These are phyloP conservation scores for Rhizophagus clarus DNA, from an alignment of 192 early-diverging fungal species.

Conservation along the genomic window DNA sequence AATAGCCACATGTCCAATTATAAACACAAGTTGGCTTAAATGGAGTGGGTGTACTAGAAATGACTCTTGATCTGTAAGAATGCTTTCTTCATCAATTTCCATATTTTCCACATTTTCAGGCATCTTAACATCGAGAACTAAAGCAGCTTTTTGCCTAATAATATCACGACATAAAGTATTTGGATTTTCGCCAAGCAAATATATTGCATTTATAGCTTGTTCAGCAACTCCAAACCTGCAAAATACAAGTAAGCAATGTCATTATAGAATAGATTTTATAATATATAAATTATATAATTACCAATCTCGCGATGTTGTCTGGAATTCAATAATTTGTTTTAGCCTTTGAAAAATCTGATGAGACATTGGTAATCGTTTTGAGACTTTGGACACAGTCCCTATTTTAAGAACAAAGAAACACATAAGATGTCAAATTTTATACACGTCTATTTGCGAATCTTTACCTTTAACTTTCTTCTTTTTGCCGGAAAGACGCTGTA, in stretches of 20 bases:
- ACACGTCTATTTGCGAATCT: conserved; percentile 44
- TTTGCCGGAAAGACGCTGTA: conserved; percentile 76
- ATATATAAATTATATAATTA: conserved; percentile 26
- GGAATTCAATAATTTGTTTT: conserved; percentile 49
- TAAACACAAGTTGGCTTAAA: conserved; percentile 85
- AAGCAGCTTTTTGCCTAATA: conserved; percentile 65
- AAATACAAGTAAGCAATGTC: neutral
- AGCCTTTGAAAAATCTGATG: conserved; percentile 60
- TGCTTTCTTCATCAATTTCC: conserved; percentile 37
- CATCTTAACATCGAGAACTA: conserved; percentile 59
- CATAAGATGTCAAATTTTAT: conserved; percentile 4
- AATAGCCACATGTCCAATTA: conserved; percentile 94
- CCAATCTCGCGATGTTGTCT: conserved; percentile 55
- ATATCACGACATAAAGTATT: conserved; percentile 79
- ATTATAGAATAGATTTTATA: conserved; percentile 18
- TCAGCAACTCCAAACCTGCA: conserved; percentile 90
- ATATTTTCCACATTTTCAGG: conserved; percentile 37
- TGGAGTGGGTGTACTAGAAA: conserved; percentile 47
- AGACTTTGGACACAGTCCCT: conserved; percentile 27
- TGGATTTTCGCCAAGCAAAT: conserved; percentile 88
- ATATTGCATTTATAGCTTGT: conserved; percentile 94
- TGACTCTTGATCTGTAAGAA: conserved; percentile 35
- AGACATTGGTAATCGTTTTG: conserved; percentile 51
- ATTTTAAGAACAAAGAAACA: neutral
- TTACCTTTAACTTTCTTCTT: conserved; percentile 69